A percentile compares a stretch with the other conserved stretches of the same genome.
phyloP scores from a whole-genome alignment of 2,329 filamentous ascomycete species.

The Cordyceps pruinosa region DNA sequence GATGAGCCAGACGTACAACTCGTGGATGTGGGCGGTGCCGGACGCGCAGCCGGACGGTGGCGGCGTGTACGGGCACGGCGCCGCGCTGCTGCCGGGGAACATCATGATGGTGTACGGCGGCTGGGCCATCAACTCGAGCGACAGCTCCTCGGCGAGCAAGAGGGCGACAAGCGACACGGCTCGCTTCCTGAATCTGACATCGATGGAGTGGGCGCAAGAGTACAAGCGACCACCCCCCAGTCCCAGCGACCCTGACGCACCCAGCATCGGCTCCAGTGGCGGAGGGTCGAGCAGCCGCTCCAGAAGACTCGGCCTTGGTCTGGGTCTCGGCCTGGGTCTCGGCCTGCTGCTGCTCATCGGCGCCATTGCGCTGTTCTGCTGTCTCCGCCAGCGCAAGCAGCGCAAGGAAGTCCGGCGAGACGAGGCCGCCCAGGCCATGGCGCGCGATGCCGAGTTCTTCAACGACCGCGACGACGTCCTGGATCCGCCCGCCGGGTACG shows the following conservation, averaged over 20 bases:
- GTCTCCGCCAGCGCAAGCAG: constrained; percentile 35
- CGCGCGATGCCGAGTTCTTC: constrained; percentile 43
- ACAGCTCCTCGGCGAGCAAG: constrained; percentile 22
- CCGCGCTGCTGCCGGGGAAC: constrained; percentile 56
- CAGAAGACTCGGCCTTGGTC: constrained; percentile 47
- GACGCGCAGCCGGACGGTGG: constrained; percentile 36
- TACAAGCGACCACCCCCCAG: constrained; percentile 40
- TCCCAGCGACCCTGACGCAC: constrained; percentile 17
- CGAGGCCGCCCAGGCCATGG: constrained; percentile 40
- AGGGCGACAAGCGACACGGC: constrained; percentile 19
- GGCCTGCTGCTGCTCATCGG: constrained; percentile 40
- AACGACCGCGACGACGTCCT: constrained; percentile 40
- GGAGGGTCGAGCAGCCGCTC: constrained; percentile 14
- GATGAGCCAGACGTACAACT: constrained; percentile 66
- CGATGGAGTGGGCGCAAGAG: constrained; percentile 43
- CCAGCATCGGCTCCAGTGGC: constrained; percentile 17
- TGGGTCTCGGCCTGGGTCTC: constrained; percentile 59
- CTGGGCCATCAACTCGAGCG: constrained; percentile 37
- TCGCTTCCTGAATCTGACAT: constrained; percentile 52
- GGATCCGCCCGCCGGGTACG: constrained; percentile 21
- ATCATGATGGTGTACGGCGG: constrained; percentile 63
- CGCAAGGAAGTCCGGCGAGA: constrained; percentile 33
- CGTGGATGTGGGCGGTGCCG: constrained; percentile 67
- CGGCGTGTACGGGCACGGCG: constrained; percentile 57
- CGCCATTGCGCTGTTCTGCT: constrained; percentile 41